Evolutionary conservation across 2,329 filamentous ascomycete genomes (phyloP), one percentile per base, ranked within the genome.

Genomic region (Fusarium hostae): DNA sequence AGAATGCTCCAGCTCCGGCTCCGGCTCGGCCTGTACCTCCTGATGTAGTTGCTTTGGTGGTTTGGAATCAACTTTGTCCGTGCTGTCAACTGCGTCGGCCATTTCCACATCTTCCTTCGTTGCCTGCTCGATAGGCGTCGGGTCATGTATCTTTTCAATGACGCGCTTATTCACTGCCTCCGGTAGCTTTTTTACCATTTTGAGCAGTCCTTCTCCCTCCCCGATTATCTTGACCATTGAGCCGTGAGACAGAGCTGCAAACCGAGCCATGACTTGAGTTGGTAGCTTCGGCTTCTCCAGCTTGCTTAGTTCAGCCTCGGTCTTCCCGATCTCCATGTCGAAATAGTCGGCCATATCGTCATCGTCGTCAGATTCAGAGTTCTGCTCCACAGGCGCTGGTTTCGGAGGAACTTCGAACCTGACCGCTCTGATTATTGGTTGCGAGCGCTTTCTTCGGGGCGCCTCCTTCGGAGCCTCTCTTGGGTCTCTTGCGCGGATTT

Each of bases 321-420:
- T 83, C 74, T 88, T 86, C 44, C 81, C 77, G 40, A 89, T 88
- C 71, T 88, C 82, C 58, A 81, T 81, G 57, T 85, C 83, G 58
- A 90, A 88, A 64, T 87, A 87, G 56, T 88, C 86, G 22, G 84
- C 87, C 81, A 89, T 86, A 47, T 88, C 86, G 51, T 89, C 88
- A 62, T 90, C 88, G 45, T 89, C 86, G 55, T 89, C 87, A 1
- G 86, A 88, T 48, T 86, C 85, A 4, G 80, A 81, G 40, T 78
- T 78, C 52, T 80, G 77, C 39, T 81, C 78, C 26, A 74, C 71
- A 4, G 69, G 69, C 2, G 76, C 70, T 56, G 78, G 76, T 63
- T 82, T 84, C 11, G 79, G 77, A 5, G 84, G 83, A 26, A 86
- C 54, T 24, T 80, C 78, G 54, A 86, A 82, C 52, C 78, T 81